phyloP scores from a whole-genome alignment of 2,329 filamentous ascomycete genomes.

The Hirsutella minnesotensis region DNA sequence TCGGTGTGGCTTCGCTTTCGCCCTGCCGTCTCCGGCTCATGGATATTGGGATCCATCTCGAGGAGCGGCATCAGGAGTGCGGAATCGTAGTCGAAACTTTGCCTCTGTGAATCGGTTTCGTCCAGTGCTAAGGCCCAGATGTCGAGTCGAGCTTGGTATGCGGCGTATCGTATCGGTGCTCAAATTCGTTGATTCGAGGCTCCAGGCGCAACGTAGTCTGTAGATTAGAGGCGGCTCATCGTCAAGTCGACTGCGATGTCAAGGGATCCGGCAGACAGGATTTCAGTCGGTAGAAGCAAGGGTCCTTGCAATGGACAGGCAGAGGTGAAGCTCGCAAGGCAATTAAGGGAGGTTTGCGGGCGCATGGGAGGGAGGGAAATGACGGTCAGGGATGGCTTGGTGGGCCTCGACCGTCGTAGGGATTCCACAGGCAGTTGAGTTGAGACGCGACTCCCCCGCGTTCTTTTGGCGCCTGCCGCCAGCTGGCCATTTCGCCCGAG shows the following conservation, averaged over 20 bases:
- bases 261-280: no score
- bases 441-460: slow-evolving; percentile 1
- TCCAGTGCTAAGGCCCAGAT: no score
- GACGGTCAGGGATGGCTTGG: neutral
- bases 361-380: neutral
- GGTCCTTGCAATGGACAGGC: no score
- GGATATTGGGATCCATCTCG: slow-evolving; percentile 34
- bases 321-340: neutral
- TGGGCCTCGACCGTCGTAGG: neutral
- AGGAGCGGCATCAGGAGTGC: slow-evolving; percentile 31
- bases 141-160: no score
- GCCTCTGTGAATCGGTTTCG: no score
- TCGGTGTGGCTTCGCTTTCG: slow-evolving; percentile 37
- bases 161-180: no score
- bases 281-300: no score
- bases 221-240: no score
- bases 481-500: neutral
- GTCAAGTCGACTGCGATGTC: no score
- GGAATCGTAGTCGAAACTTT: neutral
- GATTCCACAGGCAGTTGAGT: neutral
- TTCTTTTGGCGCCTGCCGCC: neutral
- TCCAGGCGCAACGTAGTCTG: no score
- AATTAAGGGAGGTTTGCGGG: neutral
- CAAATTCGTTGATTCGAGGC: no score
- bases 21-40: slow-evolving; percentile 28